These are phyloP conservation scores for Ceratobasidium sp. DNA, from an alignment of 1,284 basidiomycete species.

Conservation along the genomic window DNA sequence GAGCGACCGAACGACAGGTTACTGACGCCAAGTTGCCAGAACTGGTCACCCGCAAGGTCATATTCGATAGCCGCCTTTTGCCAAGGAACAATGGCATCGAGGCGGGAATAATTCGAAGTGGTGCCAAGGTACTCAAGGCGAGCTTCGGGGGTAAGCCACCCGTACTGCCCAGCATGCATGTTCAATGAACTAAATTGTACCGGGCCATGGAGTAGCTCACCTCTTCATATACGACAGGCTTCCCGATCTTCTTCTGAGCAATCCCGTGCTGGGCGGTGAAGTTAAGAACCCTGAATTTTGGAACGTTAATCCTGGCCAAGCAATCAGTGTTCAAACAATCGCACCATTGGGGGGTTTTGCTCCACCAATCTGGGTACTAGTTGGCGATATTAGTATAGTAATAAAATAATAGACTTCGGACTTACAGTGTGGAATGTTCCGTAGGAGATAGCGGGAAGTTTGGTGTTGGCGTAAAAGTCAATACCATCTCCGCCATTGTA, in stretches of 20 bases:
- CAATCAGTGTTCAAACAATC: not conserved
- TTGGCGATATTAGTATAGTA: not conserved
- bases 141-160: slow-evolving; percentile 48
- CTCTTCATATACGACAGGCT: slow-evolving; percentile 49
- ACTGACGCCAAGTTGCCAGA: slow-evolving; percentile 49
- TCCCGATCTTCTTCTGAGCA: slow-evolving; percentile 47
- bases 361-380: slow-evolving; percentile 48
- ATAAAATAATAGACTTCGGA: not conserved
- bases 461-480: slow-evolving; percentile 45
- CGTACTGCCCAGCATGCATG: slow-evolving; percentile 42
- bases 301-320: not conserved
- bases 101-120: slow-evolving; percentile 47
- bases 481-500: slow-evolving; percentile 46
- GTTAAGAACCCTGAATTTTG: slow-evolving; percentile 41
- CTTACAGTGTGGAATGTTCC: slow-evolving; percentile 46
- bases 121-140: slow-evolving; percentile 46
- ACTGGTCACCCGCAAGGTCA: slow-evolving; percentile 48
- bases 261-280: slow-evolving; percentile 46
- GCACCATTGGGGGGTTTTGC: slow-evolving; percentile 46
- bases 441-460: slow-evolving; percentile 42
- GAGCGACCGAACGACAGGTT: slow-evolving; percentile 49
- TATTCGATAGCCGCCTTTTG: slow-evolving; percentile 46
- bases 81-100: slow-evolving; percentile 48
- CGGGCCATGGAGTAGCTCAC: slow-evolving; percentile 8
- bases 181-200: not conserved